Evolutionary conservation across 1,284 basidiomycete genomes (phyloP).

Genomic region (Boletus sp.): DNA sequence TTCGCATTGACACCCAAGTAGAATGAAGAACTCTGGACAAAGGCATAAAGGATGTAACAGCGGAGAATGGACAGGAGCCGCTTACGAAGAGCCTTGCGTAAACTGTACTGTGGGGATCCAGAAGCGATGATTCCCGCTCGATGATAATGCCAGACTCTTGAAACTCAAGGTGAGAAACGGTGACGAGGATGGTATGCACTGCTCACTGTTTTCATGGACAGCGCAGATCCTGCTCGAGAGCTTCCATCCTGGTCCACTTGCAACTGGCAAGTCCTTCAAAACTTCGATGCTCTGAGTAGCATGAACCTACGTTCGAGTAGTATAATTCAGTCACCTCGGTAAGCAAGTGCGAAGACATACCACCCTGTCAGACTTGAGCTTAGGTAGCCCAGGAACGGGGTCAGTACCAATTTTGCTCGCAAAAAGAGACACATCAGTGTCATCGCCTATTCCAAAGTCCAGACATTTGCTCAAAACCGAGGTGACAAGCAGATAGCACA

Average conservation of each 20-base stretch:
- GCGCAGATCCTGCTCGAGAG: constrained; percentile 57
- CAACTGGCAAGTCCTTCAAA: constrained; percentile 61
- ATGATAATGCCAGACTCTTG: constrained; percentile 74
- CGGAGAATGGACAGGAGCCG: neutral
- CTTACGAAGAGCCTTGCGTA: constrained; percentile 72
- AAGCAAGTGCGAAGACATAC: constrained; percentile 37
- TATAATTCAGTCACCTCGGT: neutral
- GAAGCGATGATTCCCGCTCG: constrained; percentile 58
- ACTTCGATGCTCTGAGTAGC: constrained; percentile 71
- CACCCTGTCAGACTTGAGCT: constrained; percentile 59
- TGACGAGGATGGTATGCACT: neutral
- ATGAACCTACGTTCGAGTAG: constrained; percentile 50
- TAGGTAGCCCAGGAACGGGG: constrained; percentile 58
- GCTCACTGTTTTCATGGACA: constrained; percentile 72
- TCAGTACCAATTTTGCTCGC: constrained; percentile 44
- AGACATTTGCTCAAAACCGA: neutral
- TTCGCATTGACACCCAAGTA: constrained; percentile 73
- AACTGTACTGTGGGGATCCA: constrained; percentile 56
- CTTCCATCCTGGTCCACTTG: constrained; percentile 66
- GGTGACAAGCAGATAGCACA: neutral
- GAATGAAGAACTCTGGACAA: constrained; percentile 60
- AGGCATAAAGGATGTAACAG: neutral
- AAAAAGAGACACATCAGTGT: constrained; percentile 65
- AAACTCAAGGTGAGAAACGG: neutral
- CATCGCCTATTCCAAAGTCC: constrained; percentile 37